Percentiles rank a stretch among this genome's conserved stretches.
Evolutionary conservation across 2,329 filamentous ascomycete genomes (phyloP).

Genomic region (Pestalotiopsis sp.): DNA sequence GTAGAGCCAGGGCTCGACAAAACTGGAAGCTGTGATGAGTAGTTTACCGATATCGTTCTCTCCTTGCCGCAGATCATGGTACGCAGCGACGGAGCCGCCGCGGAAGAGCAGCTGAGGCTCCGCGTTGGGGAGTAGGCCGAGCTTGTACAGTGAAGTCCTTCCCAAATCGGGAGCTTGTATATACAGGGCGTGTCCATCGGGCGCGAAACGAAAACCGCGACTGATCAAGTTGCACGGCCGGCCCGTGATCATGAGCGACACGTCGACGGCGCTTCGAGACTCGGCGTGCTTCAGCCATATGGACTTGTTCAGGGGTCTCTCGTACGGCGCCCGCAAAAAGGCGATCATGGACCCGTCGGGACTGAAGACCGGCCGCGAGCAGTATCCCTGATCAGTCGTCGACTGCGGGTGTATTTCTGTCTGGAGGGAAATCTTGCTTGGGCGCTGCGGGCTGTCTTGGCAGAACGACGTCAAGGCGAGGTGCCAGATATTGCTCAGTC

Average conservation of each 20-base stretch:
- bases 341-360: constrained; percentile 38
- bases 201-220: constrained; percentile 35
- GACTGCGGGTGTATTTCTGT: neutral
- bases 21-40: constrained; percentile 38
- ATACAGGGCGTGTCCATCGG: constrained; percentile 35
- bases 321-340: constrained; percentile 32
- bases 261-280: constrained; percentile 29
- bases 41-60: constrained; percentile 30
- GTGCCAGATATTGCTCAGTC: constrained; percentile 32
- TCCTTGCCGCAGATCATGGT: constrained; percentile 28
- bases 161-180: constrained; percentile 36
- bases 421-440: constrained; percentile 26
- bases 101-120: constrained; percentile 27
- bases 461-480: constrained; percentile 36
- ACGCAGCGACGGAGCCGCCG: constrained; percentile 30
- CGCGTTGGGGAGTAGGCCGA: constrained; percentile 33
- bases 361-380: constrained; percentile 35
- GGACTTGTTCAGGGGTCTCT: constrained; percentile 26
- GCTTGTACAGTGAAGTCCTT: constrained; percentile 32
- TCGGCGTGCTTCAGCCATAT: constrained; percentile 34
- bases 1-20: constrained; percentile 41
- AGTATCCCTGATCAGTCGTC: constrained; percentile 10
- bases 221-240: constrained; percentile 32
- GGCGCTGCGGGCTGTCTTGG: constrained; percentile 19
- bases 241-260: constrained; percentile 29